Base-by-base conservation (phyloP, 1,139 yeast genomes). In the Lodderomyces orthopsilosis region DNA sequence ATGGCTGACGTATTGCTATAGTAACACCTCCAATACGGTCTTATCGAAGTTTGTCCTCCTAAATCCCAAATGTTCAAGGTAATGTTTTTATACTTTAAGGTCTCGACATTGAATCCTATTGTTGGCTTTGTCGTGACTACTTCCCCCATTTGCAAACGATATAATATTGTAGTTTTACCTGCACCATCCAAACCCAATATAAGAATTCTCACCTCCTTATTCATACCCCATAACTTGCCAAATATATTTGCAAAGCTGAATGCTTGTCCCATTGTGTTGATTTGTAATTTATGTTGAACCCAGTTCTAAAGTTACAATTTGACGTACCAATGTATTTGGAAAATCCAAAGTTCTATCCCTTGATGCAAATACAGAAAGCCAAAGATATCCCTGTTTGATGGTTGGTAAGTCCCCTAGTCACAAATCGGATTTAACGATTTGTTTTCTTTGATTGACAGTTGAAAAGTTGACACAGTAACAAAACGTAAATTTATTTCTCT, bases 21-120 rank as follows among this genome's bases (percentile, higher is more conserved):
- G 65, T 93, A 93, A 63, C 98, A 93, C 57, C 98, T 77, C 98
- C 98, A 93, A 66, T 93, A 93, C 1, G 98, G 98, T 56, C 98
- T 77, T 54, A 93, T 93, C 19, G 95, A 84, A 2, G 98, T 91
- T 65, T 93, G 98, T 1, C 98, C 98, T 48, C 98, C 98, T 51
- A 93, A 77, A 70, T 93, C 98, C 87, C 86, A 76, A 68, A 76
- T 77, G 62, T 93, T 93, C 59, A 93, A 80, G 41, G 95, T 90
- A 55, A 93, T 77, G 62, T 93, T 93, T 57, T 89, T 89, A 63
- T 93, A 93, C 44, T 82, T 83, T 48, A 93, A 72, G 1, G 98
- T 93, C 60, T 93, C 98, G 36, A 93, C 98, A 60, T 93, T 93
- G 75, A 93, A 93, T 6, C 98, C 98, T 52, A 93, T 90, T 8